Evolutionary conservation across 2,329 filamentous ascomycete genomes (phyloP), one percentile per base, ranked within the genome.

Genomic region (Lachnellula hyalina): DNA sequence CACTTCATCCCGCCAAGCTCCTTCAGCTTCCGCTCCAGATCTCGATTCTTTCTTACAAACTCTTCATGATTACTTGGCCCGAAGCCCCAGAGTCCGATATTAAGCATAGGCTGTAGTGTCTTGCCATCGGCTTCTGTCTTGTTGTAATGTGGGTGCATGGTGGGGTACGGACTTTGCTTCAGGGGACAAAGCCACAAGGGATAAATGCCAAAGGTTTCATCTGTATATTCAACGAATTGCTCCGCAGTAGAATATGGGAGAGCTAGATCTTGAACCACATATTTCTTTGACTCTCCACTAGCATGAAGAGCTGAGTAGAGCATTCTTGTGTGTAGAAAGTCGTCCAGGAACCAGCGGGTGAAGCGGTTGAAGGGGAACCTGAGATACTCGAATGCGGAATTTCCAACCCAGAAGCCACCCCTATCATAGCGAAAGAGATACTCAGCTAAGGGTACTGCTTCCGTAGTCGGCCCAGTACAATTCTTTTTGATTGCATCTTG

Each of bases 71-170:
- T 68, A 2, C 74, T 68, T 2, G 86, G 83, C 7, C 89, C 89
- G 86, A 89, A 94, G 35, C 89, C 90, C 90, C 90, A 96, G 36
- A 95, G 80, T n/a, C 83, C 83, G 46, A 86, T 75, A 66, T 85
- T 86, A 55, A 86, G 77, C 71, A 83, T 79, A 57, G 71, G 74
- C 62, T 60, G 71, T 51, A 62, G 68, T 19, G 32, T 70, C 62
- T 44, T 68, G 56, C 51, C 67, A 35, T 61, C 67, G 15, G 48
- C 17, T 41, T 65, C 60, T 6, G 49, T 58, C 9, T 58, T 53
- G 0, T 56, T 51, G 36, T 55, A 65, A 36, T 68, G 65, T 1
- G 69, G 68, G 56, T 70, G 68, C 62, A 70, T 65, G 4, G 68
- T 70, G 19, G 67, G 66, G 6, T 54, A 45, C 4, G 56, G 55